Percentiles rank a stretch among this genome's conserved stretches.
phyloP scores from a whole-genome alignment of 2,329 filamentous ascomycete species.

The Thelonectria blattea region DNA sequence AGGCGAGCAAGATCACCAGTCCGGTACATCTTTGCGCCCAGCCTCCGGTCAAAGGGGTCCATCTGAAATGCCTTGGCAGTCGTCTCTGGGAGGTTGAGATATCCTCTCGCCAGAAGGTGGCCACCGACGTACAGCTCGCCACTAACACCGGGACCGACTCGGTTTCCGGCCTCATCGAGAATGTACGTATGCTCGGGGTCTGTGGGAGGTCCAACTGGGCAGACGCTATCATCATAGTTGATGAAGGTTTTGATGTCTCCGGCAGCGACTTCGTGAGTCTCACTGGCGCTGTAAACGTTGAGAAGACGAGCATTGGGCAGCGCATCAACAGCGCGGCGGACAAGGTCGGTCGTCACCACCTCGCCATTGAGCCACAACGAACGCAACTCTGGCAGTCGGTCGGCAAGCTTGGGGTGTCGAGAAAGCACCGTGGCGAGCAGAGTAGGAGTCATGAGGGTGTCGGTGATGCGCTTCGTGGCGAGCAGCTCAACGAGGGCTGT shows the following conservation, averaged over 20 bases:
- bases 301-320: constrained; percentile 73
- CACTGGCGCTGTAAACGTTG: constrained; percentile 83
- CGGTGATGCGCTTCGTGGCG: constrained; percentile 69
- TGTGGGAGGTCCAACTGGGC: constrained; percentile 75
- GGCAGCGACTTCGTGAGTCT: constrained; percentile 81
- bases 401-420: constrained; percentile 69
- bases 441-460: constrained; percentile 85
- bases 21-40: constrained; percentile 73
- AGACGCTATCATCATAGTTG: constrained; percentile 67
- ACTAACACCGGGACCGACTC: constrained; percentile 64
- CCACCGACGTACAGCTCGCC: constrained; percentile 82
- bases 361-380: constrained; percentile 84
- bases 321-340: constrained; percentile 69
- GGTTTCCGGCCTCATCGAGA: constrained; percentile 70
- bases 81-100: constrained; percentile 79
- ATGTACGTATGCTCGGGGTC: constrained; percentile 74
- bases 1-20: constrained; percentile 75
- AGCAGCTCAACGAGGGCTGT: constrained; percentile 75
- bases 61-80: constrained; percentile 74
- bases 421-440: constrained; percentile 76
- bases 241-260: constrained; percentile 75
- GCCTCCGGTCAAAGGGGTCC: constrained; percentile 65
- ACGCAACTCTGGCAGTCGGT: constrained; percentile 67
- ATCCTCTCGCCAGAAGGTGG: constrained; percentile 74
- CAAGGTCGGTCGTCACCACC: constrained; percentile 80